phyloP scores from a whole-genome alignment of 2,329 filamentous ascomycete genomes.

The Zasmidium angulare region DNA sequence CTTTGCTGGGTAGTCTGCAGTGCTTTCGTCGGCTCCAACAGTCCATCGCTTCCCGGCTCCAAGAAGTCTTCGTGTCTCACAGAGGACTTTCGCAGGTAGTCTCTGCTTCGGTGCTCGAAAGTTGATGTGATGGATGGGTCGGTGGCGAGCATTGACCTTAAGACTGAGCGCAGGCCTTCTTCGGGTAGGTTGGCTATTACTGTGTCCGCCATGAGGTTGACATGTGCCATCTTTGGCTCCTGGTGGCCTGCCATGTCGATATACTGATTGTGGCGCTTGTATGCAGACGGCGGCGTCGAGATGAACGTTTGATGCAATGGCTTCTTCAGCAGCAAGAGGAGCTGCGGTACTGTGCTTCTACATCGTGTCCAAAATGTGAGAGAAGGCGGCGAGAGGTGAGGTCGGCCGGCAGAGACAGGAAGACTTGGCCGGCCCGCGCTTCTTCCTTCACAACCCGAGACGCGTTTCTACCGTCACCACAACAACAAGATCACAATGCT shows the following conservation, averaged over 20 bases:
- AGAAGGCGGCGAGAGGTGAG: background rate
- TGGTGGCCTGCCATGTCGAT: background rate
- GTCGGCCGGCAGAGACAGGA: background rate
- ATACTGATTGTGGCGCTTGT: too few species aligned
- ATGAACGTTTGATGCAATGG: too few species aligned
- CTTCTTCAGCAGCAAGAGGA: too few species aligned
- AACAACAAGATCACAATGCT: too few species aligned
- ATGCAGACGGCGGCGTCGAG: too few species aligned
- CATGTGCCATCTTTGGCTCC: constrained; percentile 19
- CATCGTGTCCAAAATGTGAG: too few species aligned
- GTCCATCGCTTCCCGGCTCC: background rate
- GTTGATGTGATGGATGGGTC: constrained; percentile 17
- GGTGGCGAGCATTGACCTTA: constrained; percentile 18
- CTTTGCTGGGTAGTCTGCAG: constrained; percentile 10
- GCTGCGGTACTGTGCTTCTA: too few species aligned
- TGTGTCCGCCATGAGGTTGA: constrained; percentile 23
- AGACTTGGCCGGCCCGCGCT: background rate
- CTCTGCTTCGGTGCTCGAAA: constrained; percentile 13
- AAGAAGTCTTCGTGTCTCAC: background rate
- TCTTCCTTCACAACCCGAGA: background rate
- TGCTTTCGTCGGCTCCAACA: background rate
- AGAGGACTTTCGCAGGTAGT: constrained; percentile 4
- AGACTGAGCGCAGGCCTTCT: constrained; percentile 15
- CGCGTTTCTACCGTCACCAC: too few species aligned
- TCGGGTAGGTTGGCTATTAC: constrained; percentile 17